Evolutionary conservation across 169 alveolate genomes (phyloP).

Genomic region (Plasmodium coatneyi): DNA sequence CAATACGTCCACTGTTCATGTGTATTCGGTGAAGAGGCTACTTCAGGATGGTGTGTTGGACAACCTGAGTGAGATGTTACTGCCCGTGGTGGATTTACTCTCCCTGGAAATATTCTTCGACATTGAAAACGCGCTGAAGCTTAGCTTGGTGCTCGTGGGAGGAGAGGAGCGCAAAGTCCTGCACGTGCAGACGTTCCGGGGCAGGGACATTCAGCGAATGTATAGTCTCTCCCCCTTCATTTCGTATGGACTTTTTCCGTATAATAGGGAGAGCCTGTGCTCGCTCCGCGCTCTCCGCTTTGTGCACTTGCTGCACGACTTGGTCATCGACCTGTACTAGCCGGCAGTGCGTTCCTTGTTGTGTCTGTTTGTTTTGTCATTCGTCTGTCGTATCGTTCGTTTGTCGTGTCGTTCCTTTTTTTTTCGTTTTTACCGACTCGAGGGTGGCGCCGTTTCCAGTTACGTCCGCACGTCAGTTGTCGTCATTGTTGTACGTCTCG

Average conservation of each 20-base stretch:
- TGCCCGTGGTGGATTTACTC: slow-evolving; percentile 4
- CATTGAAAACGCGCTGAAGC: slow-evolving; percentile 16
- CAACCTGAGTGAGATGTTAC: not conserved
- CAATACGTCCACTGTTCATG: slow-evolving; percentile 38
- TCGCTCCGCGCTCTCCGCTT: slow-evolving; percentile 3
- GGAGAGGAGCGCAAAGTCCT: not conserved
- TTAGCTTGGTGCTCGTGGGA: slow-evolving; percentile 6
- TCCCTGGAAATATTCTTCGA: slow-evolving; percentile 34
- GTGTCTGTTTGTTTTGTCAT: not conserved
- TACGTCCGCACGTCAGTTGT: not conserved
- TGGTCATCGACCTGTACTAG: slow-evolving; percentile 24
- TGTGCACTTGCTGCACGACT: slow-evolving; percentile 37
- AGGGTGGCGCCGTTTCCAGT: not conserved
- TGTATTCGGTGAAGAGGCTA: not conserved
- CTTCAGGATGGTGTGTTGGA: not conserved
- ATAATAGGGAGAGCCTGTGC: slow-evolving; percentile 16
- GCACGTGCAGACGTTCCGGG: slow-evolving; percentile 15
- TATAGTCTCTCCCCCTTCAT: slow-evolving; percentile 40
- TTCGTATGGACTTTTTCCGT: slow-evolving; percentile 13
- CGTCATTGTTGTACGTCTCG: slow-evolving; percentile 58
- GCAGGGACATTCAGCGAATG: slow-evolving; percentile 21
- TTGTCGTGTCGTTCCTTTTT: not conserved
- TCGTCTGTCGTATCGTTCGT: not conserved
- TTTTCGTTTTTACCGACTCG: not conserved
- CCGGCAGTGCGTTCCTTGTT: not conserved